Conservation (phyloP, 1,284 basidiomycete species). For the Phlebopus sp. region DNA sequence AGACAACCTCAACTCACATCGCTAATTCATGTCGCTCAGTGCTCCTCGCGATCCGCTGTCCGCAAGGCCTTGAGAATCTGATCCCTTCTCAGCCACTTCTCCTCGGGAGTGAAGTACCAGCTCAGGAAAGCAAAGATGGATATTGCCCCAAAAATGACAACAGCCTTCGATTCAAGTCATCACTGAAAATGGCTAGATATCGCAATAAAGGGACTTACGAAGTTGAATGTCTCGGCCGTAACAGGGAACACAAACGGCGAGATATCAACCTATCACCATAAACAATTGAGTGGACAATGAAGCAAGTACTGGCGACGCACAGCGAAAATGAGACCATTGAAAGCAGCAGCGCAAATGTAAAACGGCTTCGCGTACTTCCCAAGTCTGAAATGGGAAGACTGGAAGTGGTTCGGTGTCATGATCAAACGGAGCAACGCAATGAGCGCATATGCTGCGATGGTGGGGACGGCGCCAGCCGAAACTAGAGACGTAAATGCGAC, state of each 20-base stretch:
- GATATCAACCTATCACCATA: constrained; percentile 54
- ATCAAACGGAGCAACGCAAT: constrained; percentile 70
- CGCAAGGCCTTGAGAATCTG: constrained; percentile 51
- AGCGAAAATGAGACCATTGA: constrained; percentile 71
- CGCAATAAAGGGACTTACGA: constrained; percentile 46
- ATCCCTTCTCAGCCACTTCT: constrained; percentile 71
- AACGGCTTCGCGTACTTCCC: constrained; percentile 65
- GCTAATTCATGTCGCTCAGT: not conserved
- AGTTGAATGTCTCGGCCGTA: constrained; percentile 71
- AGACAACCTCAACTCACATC: not conserved
- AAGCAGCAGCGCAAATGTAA: constrained; percentile 64
- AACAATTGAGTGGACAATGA: constrained; percentile 1
- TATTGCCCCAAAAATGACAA: constrained; percentile 74
- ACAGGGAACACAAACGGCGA: constrained; percentile 85
- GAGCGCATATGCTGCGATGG: constrained; percentile 79
- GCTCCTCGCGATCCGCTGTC: constrained; percentile 27
- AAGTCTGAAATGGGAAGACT: constrained; percentile 65
- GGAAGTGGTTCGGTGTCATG: constrained; percentile 74
- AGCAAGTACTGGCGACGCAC: constrained; percentile 39
- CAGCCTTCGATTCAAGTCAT: constrained; percentile 44
- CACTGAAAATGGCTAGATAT: constrained; percentile 8
- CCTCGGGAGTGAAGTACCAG: constrained; percentile 74
- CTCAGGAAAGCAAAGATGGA: constrained; percentile 73
- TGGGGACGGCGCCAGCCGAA: constrained; percentile 78
- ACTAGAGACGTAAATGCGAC: constrained; percentile 86